Percentiles rank a stretch among this genome's conserved stretches.
Evolutionary conservation across 164 flowering plant species (phyloP).

Genomic region (Dillenia suffruticosa): DNA sequence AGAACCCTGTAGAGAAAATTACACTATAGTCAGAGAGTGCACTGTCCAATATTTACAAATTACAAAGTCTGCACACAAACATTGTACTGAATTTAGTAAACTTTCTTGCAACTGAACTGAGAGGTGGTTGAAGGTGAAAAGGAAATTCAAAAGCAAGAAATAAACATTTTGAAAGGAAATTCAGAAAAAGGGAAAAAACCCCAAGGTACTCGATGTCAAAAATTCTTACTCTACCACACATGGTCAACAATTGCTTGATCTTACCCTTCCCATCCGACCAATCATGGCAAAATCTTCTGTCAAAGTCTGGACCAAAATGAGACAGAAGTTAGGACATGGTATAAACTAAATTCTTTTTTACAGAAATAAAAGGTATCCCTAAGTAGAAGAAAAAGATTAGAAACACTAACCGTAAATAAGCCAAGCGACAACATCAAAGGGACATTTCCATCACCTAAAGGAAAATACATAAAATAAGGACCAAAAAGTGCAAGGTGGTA

Average conservation of each 20-base stretch:
- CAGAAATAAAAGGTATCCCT: neutral
- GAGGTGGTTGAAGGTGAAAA: too few relatives aligned
- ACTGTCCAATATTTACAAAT: too few relatives aligned
- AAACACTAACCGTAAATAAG: conserved; percentile 65
- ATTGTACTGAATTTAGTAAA: too few relatives aligned
- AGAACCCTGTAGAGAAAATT: conserved; percentile 51
- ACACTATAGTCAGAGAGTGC: too few relatives aligned
- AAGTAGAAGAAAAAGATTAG: neutral
- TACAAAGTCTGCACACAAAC: too few relatives aligned
- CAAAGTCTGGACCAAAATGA: conserved; percentile 58
- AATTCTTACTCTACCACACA: neutral
- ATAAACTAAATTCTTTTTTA: neutral
- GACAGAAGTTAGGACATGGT: neutral
- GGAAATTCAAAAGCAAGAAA: neutral
- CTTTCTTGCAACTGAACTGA: too few relatives aligned
- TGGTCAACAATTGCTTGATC: neutral
- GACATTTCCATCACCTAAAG: conserved; percentile 79
- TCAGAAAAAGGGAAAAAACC: too few relatives aligned
- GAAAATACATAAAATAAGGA: neutral
- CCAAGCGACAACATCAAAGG: conserved; percentile 87
- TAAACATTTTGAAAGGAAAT: neutral
- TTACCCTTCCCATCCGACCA: conserved; percentile 91
- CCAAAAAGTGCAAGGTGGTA: neutral
- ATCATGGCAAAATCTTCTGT: conserved; percentile 92
- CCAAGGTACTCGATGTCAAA: neutral